Evolutionary conservation across 768 basidiomycete genomes (phyloP).

Genomic region (Psilocybe cyanescens): DNA sequence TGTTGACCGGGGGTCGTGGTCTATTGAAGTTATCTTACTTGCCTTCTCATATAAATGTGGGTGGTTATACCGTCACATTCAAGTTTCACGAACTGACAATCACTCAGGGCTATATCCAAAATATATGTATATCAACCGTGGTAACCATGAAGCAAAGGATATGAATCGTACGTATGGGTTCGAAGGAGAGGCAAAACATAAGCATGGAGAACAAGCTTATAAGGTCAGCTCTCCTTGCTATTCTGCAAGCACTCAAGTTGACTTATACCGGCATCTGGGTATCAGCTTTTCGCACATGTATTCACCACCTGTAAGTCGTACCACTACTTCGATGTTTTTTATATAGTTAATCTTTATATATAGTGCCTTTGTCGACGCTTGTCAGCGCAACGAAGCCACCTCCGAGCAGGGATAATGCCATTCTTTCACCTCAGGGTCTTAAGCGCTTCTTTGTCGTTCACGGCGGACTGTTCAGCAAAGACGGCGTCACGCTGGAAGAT

Average conservation of each 20-base stretch:
- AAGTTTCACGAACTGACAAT: slow-evolving; percentile 7
- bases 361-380: slow-evolving; percentile 91
- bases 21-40: slow-evolving; percentile 88
- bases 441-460: slow-evolving; percentile 96
- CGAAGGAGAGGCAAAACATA: slow-evolving; percentile 95
- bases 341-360: background rate
- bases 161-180: slow-evolving; percentile 97
- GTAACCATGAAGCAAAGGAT: slow-evolving; percentile 96
- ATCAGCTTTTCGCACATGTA: slow-evolving; percentile 87
- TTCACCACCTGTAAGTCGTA: slow-evolving; percentile 80
- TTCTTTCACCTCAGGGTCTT: slow-evolving; percentile 79
- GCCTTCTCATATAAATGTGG: slow-evolving; percentile 95
- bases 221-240: slow-evolving; percentile 52
- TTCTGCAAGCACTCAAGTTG: background rate
- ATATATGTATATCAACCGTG: slow-evolving; percentile 91
- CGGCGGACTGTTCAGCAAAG: slow-evolving; percentile 95
- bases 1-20: slow-evolving; percentile 97
- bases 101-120: slow-evolving; percentile 85
- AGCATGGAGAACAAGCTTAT: slow-evolving; percentile 95
- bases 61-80: slow-evolving; percentile 25
- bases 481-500: slow-evolving; percentile 93
- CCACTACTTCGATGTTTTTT: background rate
- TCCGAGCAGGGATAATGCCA: slow-evolving; percentile 49
- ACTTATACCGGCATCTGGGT: background rate
- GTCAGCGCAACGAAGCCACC: slow-evolving; percentile 74